Conservation (phyloP, 352 stramenopile genomes). For the Phytophthora quininea region DNA sequence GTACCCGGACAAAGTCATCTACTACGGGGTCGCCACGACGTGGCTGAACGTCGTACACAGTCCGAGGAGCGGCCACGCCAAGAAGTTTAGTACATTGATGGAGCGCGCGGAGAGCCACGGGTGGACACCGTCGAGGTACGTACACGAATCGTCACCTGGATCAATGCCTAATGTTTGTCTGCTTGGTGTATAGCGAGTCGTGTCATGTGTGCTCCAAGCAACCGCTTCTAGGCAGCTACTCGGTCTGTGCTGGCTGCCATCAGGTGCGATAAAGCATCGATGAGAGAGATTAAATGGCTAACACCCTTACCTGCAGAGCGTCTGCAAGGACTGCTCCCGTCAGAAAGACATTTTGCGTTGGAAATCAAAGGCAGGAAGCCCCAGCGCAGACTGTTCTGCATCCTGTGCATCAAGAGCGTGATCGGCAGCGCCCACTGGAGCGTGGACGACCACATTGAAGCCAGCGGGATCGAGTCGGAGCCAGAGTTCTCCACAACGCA, state of each 20-base stretch:
- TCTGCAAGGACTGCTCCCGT: constrained; percentile 46
- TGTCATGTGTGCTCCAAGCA: constrained; percentile 43
- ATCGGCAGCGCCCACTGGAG: constrained; percentile 15
- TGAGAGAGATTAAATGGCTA: neutral
- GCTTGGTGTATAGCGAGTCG: constrained; percentile 20
- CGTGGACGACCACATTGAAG: neutral
- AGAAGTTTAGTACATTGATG: constrained; percentile 38
- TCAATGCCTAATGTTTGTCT: constrained; percentile 1
- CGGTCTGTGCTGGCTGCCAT: constrained; percentile 37
- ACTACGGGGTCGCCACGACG: constrained; percentile 40
- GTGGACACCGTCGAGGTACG: constrained; percentile 33
- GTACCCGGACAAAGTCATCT: constrained; percentile 33
- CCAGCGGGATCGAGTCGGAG: neutral
- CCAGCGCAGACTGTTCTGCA: constrained; percentile 31
- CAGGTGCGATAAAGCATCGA: constrained; percentile 23
- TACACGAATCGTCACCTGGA: neutral
- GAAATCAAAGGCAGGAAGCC: constrained; percentile 25
- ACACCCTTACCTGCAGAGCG: constrained; percentile 26
- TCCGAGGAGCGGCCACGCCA: constrained; percentile 26
- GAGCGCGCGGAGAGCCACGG: constrained; percentile 33
- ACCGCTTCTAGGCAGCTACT: constrained; percentile 32
- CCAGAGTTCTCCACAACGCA: constrained; percentile 14
- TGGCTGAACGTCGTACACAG: constrained; percentile 42
- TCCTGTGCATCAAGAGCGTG: constrained; percentile 36
- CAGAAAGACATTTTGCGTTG: constrained; percentile 39